Evolutionary conservation across 106 monocot genomes (phyloP), one percentile per base, ranked within the genome.

Genomic region (Alisma plantagoaquatica): DNA sequence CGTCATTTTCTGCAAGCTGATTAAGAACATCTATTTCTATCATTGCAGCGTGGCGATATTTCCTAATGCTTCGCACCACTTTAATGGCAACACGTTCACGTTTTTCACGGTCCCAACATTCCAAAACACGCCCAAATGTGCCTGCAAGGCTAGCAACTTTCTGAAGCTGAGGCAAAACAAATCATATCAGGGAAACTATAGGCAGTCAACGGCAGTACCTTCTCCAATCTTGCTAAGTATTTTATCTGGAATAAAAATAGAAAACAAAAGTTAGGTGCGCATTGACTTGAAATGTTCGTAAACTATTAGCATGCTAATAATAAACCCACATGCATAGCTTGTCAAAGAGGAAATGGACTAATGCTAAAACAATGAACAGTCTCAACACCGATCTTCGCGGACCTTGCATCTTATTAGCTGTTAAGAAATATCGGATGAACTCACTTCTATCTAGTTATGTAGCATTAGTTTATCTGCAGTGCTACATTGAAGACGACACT

Each of bases 51-150:
- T 63, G 57, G 5, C 96, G 72, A 50, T 96, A 96, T 62, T 96
- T 96, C 46, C 72, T 61, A 54, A 88, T 81, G 68, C 88, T 89
- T 26, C 89, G 69, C 19, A 89, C 73, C 4, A 89, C 84, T 43
- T 96, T 96, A 28, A 96, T 76, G 17, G 96, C 96, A 23, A 96
- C 96, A 72, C 54, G 75, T 56, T 96, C 89, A 11, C 70, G 77
- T 46, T 68, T 59, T 43, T 89, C 89, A 66, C 87, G 83, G 55
- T 94, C 93, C 93, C 93, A 88, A 54, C 93, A 94, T 64, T 94
- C 87, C 64, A 94, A 73, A 75, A 94, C 93, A 61, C 84, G 93
- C 24, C 87, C 93, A 78, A 94, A 94, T 42, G 93, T 94, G 51
- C 93, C 93, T 94, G 62, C 66, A 86, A 56, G 38, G 57, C 57